phyloP scores from a whole-genome alignment of 2,329 filamentous ascomycete species.

The Coniella lustricola region DNA sequence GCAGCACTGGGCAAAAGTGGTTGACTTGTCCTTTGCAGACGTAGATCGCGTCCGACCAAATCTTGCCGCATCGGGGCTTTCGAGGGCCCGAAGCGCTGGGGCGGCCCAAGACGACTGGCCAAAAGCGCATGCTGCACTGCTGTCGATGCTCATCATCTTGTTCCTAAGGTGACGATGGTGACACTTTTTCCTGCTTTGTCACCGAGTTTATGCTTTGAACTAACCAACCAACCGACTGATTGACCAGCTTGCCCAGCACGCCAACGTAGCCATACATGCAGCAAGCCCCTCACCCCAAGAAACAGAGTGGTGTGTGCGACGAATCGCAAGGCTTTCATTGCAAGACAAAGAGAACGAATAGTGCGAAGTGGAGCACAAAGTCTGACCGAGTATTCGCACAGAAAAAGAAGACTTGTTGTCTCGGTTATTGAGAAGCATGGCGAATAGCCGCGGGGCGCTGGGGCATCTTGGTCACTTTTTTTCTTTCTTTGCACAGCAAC shows the following conservation, averaged over 20 bases:
- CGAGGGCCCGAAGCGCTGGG: not conserved
- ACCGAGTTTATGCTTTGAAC: too few relatives aligned
- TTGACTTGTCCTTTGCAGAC: slow-evolving; percentile 1
- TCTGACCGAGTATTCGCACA: not conserved
- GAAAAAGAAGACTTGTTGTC: not conserved
- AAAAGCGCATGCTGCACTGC: not conserved
- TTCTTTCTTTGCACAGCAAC: slow-evolving; percentile 2
- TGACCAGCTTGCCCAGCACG: too few relatives aligned
- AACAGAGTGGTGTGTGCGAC: too few relatives aligned
- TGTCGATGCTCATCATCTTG: too few relatives aligned
- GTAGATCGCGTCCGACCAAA: not conserved
- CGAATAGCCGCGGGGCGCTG: slow-evolving; percentile 1
- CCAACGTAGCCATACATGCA: too few relatives aligned
- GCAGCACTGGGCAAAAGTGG: not conserved
- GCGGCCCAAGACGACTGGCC: not conserved
- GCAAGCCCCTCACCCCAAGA: too few relatives aligned
- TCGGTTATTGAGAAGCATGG: slow-evolving; percentile 1
- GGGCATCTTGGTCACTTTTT: slow-evolving; percentile 3
- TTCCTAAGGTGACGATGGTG: too few relatives aligned
- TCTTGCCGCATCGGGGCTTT: slow-evolving; percentile 2
- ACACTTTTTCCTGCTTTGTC: too few relatives aligned
- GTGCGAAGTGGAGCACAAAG: too few relatives aligned
- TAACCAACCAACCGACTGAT: too few relatives aligned
- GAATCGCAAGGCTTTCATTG: too few relatives aligned
- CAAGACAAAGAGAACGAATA: not conserved